Evolutionary conservation across 306 rosid genomes (phyloP), one percentile per base, ranked within the genome.

Genomic region (Citrullus mucosospermus): DNA sequence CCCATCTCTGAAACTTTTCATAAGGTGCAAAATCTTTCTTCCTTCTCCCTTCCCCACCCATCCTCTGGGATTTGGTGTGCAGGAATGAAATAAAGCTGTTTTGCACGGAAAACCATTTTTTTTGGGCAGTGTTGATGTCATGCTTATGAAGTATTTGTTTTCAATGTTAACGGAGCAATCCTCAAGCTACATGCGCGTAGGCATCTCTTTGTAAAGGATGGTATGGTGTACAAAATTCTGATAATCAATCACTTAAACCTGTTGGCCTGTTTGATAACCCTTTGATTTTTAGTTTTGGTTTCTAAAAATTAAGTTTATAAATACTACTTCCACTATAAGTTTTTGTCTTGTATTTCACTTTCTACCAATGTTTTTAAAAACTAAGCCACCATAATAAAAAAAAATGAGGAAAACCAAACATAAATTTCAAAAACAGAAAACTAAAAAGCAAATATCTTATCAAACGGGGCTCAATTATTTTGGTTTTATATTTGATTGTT

Each of bases 1-100:
- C 96, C 96, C 41, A 93, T 90, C 76, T 92, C 97, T 0, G 98
- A 91, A 69, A 86, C 73, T 78, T 96, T 96, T 82, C 87, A 82
- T 56, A 85, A 92, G 93, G 99, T 95, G 84, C 76, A 60, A 32
- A 53, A 14, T 82, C 72, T 85, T 63, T 78, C 34, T 62, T 58
- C 60, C 63, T 32, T 38, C 12, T 20, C 41, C 36, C 53, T 11
- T 36, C 8, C 34, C 39, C 20, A 51, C 56, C 4, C 73, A 39
- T 22, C 32, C 36, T 28, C 75, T 75, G 16, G 30, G 60, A 16
- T 55, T 30, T 55, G 1, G 4, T 68, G 54, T 9, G 25, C 39
- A 67, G 41, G 6, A 68, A 41, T 20, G 53, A 41, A 18, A 41
- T 68, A 38, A 20, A 68, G 25, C 54, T 20, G 2, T 68, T 38